Percentiles rank a stretch among this genome's conserved stretches.
Evolutionary conservation across 352 stramenopile genomes (phyloP).

Genomic region (Plasmopara muralis): DNA sequence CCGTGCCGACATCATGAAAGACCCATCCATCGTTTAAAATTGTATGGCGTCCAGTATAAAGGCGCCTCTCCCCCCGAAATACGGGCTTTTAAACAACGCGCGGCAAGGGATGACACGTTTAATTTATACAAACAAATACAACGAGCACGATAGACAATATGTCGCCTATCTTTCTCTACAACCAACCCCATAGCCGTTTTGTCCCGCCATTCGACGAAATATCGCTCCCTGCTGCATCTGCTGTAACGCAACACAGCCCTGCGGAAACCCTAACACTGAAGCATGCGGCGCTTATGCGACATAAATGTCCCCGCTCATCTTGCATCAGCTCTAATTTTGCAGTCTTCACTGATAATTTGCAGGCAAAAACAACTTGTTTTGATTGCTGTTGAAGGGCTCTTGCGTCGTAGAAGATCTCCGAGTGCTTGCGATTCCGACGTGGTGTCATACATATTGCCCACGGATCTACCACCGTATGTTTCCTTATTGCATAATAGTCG

Average conservation of each 20-base stretch:
- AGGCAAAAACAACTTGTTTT: too few species aligned
- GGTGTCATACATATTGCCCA: background rate
- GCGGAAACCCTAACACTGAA: too few species aligned
- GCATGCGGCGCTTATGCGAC: too few species aligned
- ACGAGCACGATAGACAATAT: background rate
- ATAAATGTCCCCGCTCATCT: too few species aligned
- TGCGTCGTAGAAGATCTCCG: too few species aligned
- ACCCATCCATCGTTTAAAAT: conserved; percentile 18
- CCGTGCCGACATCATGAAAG: conserved; percentile 7
- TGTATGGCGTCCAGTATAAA: conserved; percentile 17
- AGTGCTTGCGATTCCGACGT: too few species aligned
- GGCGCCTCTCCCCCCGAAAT: conserved; percentile 8
- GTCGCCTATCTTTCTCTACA: conserved; percentile 1
- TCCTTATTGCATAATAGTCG: background rate
- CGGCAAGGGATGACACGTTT: conserved; percentile 5
- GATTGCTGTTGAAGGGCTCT: too few species aligned
- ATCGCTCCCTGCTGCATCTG: background rate
- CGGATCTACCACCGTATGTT: background rate
- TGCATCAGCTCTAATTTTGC: too few species aligned
- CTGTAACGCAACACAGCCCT: conserved; percentile 4
- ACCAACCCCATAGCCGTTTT: conserved; percentile 16
- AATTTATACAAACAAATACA: background rate
- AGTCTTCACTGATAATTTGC: too few species aligned
- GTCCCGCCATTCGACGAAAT: conserved; percentile 10
- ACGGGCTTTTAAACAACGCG: conserved; percentile 11